These are phyloP conservation scores for Microdochium paspali DNA, from an alignment of 2,329 filamentous ascomycete genomes.

Conservation along the genomic window DNA sequence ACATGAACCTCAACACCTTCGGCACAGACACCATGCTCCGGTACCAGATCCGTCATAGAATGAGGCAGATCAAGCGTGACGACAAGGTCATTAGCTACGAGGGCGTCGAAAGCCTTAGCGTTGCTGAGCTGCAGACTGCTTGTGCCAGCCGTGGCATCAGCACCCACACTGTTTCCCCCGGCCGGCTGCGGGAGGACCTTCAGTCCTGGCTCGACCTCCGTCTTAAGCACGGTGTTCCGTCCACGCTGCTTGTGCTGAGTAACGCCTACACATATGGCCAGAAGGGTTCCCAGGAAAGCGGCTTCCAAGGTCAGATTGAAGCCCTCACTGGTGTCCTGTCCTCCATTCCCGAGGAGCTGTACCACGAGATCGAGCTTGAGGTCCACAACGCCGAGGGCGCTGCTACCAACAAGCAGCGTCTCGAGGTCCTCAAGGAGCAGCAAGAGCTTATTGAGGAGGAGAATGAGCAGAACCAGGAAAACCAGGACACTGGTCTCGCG, in stretches of 20 bases:
- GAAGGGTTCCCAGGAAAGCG: slow-evolving; percentile 56
- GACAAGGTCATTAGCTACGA: slow-evolving; percentile 91
- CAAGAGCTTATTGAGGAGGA: slow-evolving; percentile 97
- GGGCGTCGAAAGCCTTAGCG: slow-evolving; percentile 87
- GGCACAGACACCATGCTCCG: slow-evolving; percentile 96
- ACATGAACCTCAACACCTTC: slow-evolving; percentile 96
- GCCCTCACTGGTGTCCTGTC: slow-evolving; percentile 86
- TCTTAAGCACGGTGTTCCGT: slow-evolving; percentile 90
- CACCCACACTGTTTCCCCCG: slow-evolving; percentile 86
- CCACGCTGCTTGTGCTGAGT: slow-evolving; percentile 87
- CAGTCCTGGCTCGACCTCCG: slow-evolving; percentile 91
- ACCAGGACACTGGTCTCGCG: slow-evolving; percentile 63
- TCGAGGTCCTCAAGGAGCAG: slow-evolving; percentile 97
- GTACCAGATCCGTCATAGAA: slow-evolving; percentile 92
- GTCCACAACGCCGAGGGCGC: slow-evolving; percentile 94
- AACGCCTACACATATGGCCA: slow-evolving; percentile 97
- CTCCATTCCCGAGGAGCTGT: slow-evolving; percentile 93
- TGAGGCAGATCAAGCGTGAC: slow-evolving; percentile 98
- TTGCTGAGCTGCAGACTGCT: slow-evolving; percentile 84
- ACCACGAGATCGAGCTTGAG: slow-evolving; percentile 98
- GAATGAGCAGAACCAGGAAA: slow-evolving; percentile 80
- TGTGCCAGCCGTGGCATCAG: slow-evolving; percentile 87
- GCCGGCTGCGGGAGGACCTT: slow-evolving; percentile 77
- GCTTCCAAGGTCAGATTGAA: slow-evolving; percentile 84
- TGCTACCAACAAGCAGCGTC: slow-evolving; percentile 96